Conservation (phyloP, 2,329 filamentous ascomycete species). For the Whalleya microplaca region DNA sequence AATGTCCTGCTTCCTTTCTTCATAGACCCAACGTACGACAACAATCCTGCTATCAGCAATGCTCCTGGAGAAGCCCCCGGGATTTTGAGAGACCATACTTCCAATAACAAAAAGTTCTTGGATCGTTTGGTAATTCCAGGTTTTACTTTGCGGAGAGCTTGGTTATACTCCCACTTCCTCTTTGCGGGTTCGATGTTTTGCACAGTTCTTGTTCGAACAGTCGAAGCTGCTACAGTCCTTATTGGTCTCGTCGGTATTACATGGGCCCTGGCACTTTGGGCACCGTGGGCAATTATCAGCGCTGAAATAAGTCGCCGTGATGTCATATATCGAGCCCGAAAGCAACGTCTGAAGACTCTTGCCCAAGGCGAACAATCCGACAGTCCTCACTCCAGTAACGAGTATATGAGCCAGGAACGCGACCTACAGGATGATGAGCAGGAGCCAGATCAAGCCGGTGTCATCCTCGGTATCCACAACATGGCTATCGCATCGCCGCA, state of each 20-base stretch:
- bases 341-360: constrained; percentile 37
- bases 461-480: constrained; percentile 94
- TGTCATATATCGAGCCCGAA: constrained; percentile 51
- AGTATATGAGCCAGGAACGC: constrained; percentile 38
- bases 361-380: constrained; percentile 21
- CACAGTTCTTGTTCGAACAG: constrained; percentile 76
- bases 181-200: constrained; percentile 82
- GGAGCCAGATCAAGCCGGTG: constrained; percentile 77
- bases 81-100: constrained; percentile 37
- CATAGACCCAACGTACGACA: constrained; percentile 78
- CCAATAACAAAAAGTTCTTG: constrained; percentile 50
- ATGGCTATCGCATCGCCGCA: constrained; percentile 92
- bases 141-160: constrained; percentile 84
- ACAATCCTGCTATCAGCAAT: constrained; percentile 38
- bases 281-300: constrained; percentile 92
- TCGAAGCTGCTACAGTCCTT: constrained; percentile 73
- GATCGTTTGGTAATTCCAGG: constrained; percentile 74
- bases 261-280: constrained; percentile 93
- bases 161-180: constrained; percentile 83
- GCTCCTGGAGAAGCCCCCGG: constrained; percentile 39
- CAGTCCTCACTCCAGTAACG: constrained; percentile 22
- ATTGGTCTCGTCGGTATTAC: constrained; percentile 85
- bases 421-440: constrained; percentile 55
- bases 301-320: constrained; percentile 88
- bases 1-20: constrained; percentile 87